Percentiles rank a stretch among this genome's conserved stretches.
phyloP scores from a whole-genome alignment of 1,284 basidiomycete species.

The Peniophora sp. region DNA sequence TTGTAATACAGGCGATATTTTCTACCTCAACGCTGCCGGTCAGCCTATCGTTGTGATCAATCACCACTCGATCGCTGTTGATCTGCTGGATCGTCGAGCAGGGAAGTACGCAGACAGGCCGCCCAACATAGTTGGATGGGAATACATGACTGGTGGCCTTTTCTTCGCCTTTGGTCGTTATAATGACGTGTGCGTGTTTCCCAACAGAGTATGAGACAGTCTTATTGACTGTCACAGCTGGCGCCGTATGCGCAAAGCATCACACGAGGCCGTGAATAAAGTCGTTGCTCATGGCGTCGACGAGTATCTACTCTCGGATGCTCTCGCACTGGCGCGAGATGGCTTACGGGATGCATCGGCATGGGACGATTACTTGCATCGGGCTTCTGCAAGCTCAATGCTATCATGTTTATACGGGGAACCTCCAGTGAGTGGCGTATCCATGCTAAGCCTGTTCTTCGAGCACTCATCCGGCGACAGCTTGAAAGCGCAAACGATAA shows the following conservation, averaged over 20 bases:
- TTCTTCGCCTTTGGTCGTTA: background rate
- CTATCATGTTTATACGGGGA: too few relatives aligned
- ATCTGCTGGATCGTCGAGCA: slow-evolving; percentile 18
- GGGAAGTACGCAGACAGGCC: slow-evolving; percentile 19
- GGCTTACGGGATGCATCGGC: too few relatives aligned
- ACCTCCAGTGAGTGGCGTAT: too few relatives aligned
- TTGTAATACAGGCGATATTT: slow-evolving; percentile 15
- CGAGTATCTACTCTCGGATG: too few relatives aligned
- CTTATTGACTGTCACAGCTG: background rate
- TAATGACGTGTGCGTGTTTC: background rate
- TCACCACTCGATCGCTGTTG: slow-evolving; percentile 13
- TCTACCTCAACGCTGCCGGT: slow-evolving; percentile 18
- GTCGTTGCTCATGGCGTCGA: too few relatives aligned
- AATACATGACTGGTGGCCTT: background rate
- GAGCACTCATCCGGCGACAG: too few relatives aligned
- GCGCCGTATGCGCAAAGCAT: background rate
- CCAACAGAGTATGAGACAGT: background rate
- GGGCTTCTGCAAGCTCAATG: too few relatives aligned
- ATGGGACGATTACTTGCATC: too few relatives aligned
- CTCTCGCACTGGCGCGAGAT: too few relatives aligned
- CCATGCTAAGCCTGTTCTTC: too few relatives aligned
- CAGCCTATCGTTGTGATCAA: slow-evolving; percentile 20
- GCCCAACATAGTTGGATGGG: slow-evolving; percentile 6
- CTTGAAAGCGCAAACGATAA: slow-evolving; percentile 4
- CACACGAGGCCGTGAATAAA: background rate